Base-by-base conservation (phyloP, 108 stramenopile species). In the Thalassiosira profunda region DNA sequence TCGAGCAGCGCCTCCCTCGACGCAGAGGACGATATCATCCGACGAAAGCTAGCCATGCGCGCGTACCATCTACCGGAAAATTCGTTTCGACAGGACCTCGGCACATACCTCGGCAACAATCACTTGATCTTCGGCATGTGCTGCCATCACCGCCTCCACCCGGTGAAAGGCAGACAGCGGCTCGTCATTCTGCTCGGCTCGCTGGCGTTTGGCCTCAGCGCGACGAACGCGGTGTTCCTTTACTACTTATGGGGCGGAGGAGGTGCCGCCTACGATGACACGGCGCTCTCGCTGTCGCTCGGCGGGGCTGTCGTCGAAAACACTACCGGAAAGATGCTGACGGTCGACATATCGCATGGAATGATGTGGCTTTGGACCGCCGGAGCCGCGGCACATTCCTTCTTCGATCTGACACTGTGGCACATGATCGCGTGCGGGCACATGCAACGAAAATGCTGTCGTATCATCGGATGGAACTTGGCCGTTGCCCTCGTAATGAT, bases 51-150 rank as follows among this genome's bases (percentile, higher is more conserved):
- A 43, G 86, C 86, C 5, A 29, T 29, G 3, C 74, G 84, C 59
- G 14, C 69, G 12, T 90, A 83, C 67, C 90, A 92, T 56, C 62
- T 92, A 45, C 84, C 82, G 21, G 84, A 84, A 15, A 71, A 57
- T 9, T 48, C 67, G 35, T 92, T 77, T 75, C 61, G 65, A 3
- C 69, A 82, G 53, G 94, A 95, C 56, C 90, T 87, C 87, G 41
- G 80, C 8, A 87, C 89, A 51, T 95, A 79, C 44, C 74, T 90
- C 59, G 45, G 43, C 23, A 95, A 92, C 67, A 90, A 85, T 36
- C 94, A 95, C 74, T 91, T 91, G 7, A 28, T 95, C n/a, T 86
- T 92, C 67, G 88, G 90, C 30, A 73, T 92, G 0, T 95, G 83
- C 34, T 86, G 61, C 47, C 80, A 88, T 52, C 86, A 92, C 63